Conservation (phyloP, 352 stramenopile genomes). For the Blastocystis sp. region DNA sequence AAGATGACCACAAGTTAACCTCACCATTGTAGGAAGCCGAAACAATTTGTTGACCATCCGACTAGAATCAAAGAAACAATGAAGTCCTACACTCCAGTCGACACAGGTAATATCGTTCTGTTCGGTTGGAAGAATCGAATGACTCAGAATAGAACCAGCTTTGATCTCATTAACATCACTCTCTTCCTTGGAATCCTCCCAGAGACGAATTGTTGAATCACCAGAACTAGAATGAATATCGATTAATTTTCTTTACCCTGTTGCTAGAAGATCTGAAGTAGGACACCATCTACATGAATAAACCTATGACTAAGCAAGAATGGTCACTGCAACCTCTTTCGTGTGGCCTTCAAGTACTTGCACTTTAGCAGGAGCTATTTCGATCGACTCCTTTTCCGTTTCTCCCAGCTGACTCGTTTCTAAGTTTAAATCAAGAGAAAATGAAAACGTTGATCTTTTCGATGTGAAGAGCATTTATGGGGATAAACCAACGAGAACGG, state of each 20-base stretch:
- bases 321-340: neutral
- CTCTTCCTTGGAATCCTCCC: neutral
- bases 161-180: neutral
- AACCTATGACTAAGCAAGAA: neutral
- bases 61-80: neutral
- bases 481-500: constrained; percentile 58
- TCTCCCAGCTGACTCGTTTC: neutral
- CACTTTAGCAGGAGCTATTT: constrained; percentile 16
- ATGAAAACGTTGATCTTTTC: neutral
- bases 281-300: constrained; percentile 50
- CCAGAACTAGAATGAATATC: neutral
- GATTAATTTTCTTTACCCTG: neutral
- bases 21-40: constrained; percentile 42
- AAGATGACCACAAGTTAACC: constrained; percentile 25
- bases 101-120: constrained; percentile 32
- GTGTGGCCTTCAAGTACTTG: constrained; percentile 12
- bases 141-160: neutral
- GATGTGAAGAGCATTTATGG: constrained; percentile 40
- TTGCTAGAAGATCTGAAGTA: neutral
- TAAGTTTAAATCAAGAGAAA: neutral
- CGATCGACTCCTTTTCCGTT: constrained; percentile 27
- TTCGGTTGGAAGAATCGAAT: neutral
- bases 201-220: constrained; percentile 30
- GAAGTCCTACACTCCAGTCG: constrained; percentile 11
- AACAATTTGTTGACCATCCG: neutral